A percentile compares a stretch with the other conserved stretches of the same genome.
Evolutionary conservation across 2,329 filamentous ascomycete genomes (phyloP).

Genomic region (Claviceps fusiformis): DNA sequence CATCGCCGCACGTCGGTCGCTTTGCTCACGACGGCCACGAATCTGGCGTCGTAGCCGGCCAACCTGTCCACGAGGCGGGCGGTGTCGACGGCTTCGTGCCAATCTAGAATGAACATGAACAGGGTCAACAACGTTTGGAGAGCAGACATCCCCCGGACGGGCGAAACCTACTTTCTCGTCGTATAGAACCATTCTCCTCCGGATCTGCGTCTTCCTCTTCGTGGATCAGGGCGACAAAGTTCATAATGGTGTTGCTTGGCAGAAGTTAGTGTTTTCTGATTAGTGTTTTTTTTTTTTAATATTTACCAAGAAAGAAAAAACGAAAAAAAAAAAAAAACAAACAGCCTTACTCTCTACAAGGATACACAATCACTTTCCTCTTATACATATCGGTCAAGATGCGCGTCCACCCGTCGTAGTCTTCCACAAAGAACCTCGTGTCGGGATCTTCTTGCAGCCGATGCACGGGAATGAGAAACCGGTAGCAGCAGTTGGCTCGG

Average conservation of each 20-base stretch:
- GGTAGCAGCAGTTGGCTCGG: conserved; percentile 21
- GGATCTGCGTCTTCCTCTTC: not conserved
- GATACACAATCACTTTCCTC: conserved; percentile 7
- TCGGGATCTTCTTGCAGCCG: conserved; percentile 17
- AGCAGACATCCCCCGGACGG: too few relatives aligned
- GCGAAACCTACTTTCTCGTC: not conserved
- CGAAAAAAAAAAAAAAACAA: not conserved
- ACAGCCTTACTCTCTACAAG: not conserved
- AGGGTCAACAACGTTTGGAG: too few relatives aligned
- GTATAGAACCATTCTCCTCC: not conserved
- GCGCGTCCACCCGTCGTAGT: conserved; percentile 13
- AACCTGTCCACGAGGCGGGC: not conserved
- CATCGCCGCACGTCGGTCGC: conserved; percentile 21
- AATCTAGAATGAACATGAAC: too few relatives aligned
- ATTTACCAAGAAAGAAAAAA: too few relatives aligned
- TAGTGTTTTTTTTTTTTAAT: too few relatives aligned
- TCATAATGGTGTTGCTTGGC: not conserved
- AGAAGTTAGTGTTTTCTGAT: too few relatives aligned
- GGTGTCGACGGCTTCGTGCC: not conserved
- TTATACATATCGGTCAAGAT: conserved; percentile 12
- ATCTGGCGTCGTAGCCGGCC: conserved; percentile 5
- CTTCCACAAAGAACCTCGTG: conserved; percentile 18
- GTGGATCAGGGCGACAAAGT: not conserved
- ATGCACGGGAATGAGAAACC: conserved; percentile 20
- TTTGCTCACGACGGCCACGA: conserved; percentile 18